A percentile compares a stretch with the other conserved stretches of the same genome.
Conservation (phyloP, 148 eudicot genomes). For the Euryodendron excelsum region DNA sequence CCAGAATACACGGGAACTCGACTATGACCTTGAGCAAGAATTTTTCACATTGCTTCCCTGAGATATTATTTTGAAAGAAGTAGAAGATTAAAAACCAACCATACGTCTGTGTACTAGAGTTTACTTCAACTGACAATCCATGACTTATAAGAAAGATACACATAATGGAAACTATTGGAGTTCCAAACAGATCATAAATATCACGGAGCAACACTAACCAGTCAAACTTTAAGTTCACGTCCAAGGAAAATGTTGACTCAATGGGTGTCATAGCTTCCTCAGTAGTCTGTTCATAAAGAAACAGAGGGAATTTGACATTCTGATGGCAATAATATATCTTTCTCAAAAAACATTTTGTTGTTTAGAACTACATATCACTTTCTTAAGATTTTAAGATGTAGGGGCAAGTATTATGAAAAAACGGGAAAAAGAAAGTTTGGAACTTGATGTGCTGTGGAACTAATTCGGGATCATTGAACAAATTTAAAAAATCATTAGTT, state of each 20-base stretch:
- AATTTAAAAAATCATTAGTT: not conserved
- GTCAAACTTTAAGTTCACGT: constrained; percentile 88
- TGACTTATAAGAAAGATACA: no score
- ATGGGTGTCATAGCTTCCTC: constrained; percentile 99
- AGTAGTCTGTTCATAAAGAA: constrained; percentile 64
- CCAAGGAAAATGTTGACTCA: constrained; percentile 92
- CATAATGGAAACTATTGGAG: constrained; percentile 10
- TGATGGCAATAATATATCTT: not conserved
- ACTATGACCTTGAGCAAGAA: no score
- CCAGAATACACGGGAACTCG: no score
- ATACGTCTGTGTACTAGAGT: no score
- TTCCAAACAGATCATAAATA: not conserved
- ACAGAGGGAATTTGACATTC: constrained; percentile 1
- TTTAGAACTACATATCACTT: no score
- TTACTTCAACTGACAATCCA: no score
- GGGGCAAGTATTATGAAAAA: not conserved
- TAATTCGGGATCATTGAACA: not conserved
- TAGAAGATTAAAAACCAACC: no score
- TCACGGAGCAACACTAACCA: constrained; percentile 50
- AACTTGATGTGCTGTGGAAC: not conserved
- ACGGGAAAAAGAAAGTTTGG: not conserved
- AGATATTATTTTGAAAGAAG: no score
- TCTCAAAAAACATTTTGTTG: no score
- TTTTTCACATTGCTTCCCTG: no score
- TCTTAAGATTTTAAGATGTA: not conserved